Evolutionary conservation across 441 rosid genomes (phyloP), one percentile per base, ranked within the genome.

Genomic region (Erysimum cheiri): DNA sequence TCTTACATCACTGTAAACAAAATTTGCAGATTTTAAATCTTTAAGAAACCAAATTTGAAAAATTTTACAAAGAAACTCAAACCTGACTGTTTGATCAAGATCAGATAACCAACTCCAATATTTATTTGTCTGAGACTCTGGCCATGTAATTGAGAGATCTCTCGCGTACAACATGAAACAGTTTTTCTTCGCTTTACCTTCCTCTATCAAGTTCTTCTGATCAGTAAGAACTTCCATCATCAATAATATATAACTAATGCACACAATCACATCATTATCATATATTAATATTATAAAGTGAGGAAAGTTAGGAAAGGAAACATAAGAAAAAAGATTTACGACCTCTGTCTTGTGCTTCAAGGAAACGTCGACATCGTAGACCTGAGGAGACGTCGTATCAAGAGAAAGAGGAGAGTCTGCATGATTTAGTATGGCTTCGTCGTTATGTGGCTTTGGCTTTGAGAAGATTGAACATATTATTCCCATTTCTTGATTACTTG

Each of bases 201-300:
- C 49, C 11, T 90, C 88, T 14, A 85, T 75, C 90, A 85, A 81
- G 35, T 81, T 84, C 77, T 84, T 85, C 96, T 90, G 88, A n/a
- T n/a, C n/a, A 77, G 66, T 24, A 59, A 10, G 29, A 70, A 11
- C 64, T 5, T 0, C 0, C 8, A 22, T 47, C 0, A 7, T 31
- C 9, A 31, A 10, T 41, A 7, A 55, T 40, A 14, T 32, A 11
- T 41, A 55, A 4, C 13, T 41, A 46, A n/a, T 55, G 26, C n/a
- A n/a, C 3, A 58, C 10, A 22, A 22, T 19, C 15, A 35, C 17
- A 57, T 44, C 13, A 11, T 36, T 15, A 52, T 24, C 6, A 36
- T 43, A n/a, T n/a, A n/a, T n/a, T n/a, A n/a, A 43, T 29, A 29
- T 43, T 10, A 31, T 12, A 49, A 49, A 14, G 6, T 15, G 50